Percentiles rank a stretch among this genome's conserved stretches.
These are phyloP conservation scores for Clavariopsis aquatica DNA, from an alignment of 495 filamentous ascomycete genomes.

Conservation along the genomic window DNA sequence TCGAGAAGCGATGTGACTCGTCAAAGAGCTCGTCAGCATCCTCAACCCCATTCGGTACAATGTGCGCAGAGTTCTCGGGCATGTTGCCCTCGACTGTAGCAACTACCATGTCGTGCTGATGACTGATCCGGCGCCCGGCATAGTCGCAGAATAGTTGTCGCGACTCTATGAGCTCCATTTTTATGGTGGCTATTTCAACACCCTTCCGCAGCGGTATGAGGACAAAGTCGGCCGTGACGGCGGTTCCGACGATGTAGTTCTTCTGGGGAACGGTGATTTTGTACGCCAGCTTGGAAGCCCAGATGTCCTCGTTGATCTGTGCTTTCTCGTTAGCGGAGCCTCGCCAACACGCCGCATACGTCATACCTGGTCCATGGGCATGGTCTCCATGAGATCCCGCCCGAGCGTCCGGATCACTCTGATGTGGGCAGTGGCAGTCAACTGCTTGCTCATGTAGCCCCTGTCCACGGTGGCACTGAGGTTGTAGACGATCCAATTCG, in stretches of 20 bases:
- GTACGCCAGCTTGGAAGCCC: constrained; percentile 94
- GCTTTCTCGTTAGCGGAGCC: constrained; percentile 4
- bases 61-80: constrained; percentile 50
- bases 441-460: constrained; percentile 76
- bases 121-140: constrained; percentile 38
- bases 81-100: constrained; percentile 40
- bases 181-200: constrained; percentile 73
- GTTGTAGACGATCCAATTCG: constrained; percentile 80
- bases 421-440: constrained; percentile 74
- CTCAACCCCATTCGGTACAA: constrained; percentile 51
- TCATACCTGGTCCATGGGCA: constrained; percentile 68
- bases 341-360: not conserved
- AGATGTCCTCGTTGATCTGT: constrained; percentile 70
- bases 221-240: constrained; percentile 74
- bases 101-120: constrained; percentile 38
- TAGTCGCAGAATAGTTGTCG: constrained; percentile 40
- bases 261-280: constrained; percentile 85
- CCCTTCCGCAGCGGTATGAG: constrained; percentile 86
- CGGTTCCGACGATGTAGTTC: constrained; percentile 86
- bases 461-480: constrained; percentile 85
- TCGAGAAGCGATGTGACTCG: constrained; percentile 72
- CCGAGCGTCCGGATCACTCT: constrained; percentile 86
- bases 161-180: constrained; percentile 72
- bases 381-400: constrained; percentile 68
- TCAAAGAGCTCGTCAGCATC: constrained; percentile 68